Evolutionary conservation across 345 rosid genomes (phyloP).

Genomic region (Limnanthes douglasii): DNA sequence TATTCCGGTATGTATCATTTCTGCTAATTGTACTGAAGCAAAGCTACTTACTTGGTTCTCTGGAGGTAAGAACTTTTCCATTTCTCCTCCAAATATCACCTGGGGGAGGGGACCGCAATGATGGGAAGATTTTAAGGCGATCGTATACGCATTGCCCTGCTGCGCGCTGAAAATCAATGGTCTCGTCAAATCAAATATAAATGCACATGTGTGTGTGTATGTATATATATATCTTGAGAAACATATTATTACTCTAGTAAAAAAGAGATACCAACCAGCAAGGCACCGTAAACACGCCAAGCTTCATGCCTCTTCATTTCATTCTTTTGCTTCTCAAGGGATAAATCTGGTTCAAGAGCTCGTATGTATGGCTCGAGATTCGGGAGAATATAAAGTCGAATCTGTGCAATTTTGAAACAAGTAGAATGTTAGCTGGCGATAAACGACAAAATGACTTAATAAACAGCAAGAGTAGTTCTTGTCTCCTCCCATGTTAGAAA

Average conservation of each 20-base stretch:
- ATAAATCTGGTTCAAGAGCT: conserved; percentile 84
- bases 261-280: conserved; percentile 75
- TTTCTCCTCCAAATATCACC: conserved; percentile 25
- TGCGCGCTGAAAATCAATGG: conserved; percentile 39
- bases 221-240: no score
- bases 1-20: no score
- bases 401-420: conserved; percentile 38
- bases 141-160: conserved; percentile 58
- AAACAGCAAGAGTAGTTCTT: no score
- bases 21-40: no score
- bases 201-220: background rate
- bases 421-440: no score
- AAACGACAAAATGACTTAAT: no score
- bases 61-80: conserved; percentile 22
- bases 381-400: conserved; percentile 63
- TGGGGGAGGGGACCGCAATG: conserved; percentile 38
- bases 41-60: conserved; percentile 28
- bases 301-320: conserved; percentile 86
- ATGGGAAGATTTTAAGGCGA: conserved; percentile 60
- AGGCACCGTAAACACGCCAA: conserved; percentile 84
- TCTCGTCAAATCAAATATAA: no score
- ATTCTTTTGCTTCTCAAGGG: conserved; percentile 74
- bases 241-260: no score
- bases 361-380: conserved; percentile 65
- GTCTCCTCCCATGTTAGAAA: background rate